Evolutionary conservation across 352 stramenopile genomes (phyloP), one percentile per base, ranked within the genome.

Genomic region (Bremia lactucae): DNA sequence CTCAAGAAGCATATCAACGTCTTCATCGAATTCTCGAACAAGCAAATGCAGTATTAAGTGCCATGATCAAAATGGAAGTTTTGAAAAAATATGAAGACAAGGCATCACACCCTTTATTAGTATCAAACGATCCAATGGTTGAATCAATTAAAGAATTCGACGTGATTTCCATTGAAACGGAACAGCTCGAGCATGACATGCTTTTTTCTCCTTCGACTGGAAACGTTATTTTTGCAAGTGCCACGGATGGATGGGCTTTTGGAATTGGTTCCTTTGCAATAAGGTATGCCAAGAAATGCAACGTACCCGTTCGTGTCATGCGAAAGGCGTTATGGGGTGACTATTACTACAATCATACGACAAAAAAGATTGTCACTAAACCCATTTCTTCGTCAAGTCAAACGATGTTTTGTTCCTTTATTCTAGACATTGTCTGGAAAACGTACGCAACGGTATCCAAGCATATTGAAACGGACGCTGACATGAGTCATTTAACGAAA

Each of bases 211-310:
- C 87, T 0, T 49, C 67, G 15, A 86, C 80, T 25, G 87, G 91
- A 6, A 97, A 97, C 49, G 91, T 97, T 15, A 73, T 96, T 19
- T 97, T 97, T 64, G 83, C 83, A 18, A 95, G 78, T 43, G 91
- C 92, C 0, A 68, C 77, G 0, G 85, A 97, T 48, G 83, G 88
- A 34, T 97, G 89, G 89, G 90, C 85, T 6, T 97, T 97, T 56
- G 74, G 71, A 16, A 71, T 97, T 26, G 73, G 76, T 26, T 78
- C 67, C 24, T 92, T 92, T 62, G 76, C 79, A 25, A 56, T 72
- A 4, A 26, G 83, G 1, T 89, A 88, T 42, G 67, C 72, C 14
- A 79, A 79, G 52, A 87, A 86, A 15, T 47, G 87, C 13, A 72
- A 82, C 15, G 40, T 87, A 2, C 79, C 76, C 0, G 59, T 76